Evolutionary conservation across 176 grass and related monocot species (phyloP).

Genomic region (Aegilops sharonensis): DNA sequence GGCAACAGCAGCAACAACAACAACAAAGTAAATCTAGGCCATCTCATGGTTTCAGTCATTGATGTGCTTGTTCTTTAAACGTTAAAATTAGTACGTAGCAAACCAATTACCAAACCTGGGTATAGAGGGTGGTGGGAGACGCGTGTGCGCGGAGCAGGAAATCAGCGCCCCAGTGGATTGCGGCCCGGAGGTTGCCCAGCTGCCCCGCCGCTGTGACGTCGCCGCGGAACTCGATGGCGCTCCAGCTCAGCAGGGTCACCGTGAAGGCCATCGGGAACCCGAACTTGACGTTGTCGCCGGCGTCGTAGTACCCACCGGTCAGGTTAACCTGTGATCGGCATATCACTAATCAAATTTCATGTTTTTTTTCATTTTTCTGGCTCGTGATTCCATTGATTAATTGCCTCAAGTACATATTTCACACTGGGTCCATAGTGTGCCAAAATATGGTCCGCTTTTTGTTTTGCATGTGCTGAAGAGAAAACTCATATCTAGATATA

Average conservation of each 20-base stretch:
- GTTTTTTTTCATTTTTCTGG: too few species aligned
- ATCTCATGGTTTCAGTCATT: neutral
- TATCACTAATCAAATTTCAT: too few species aligned
- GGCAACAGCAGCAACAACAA: too few species aligned
- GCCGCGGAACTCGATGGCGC: slow-evolving; percentile 70
- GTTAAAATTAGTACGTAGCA: neutral
- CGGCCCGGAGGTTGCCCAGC: slow-evolving; percentile 48
- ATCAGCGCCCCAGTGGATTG: slow-evolving; percentile 85
- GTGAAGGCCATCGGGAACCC: slow-evolving; percentile 92
- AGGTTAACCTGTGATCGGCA: slow-evolving; percentile 59
- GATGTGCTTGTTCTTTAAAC: neutral
- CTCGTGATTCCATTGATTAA: neutral
- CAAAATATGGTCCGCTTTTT: neutral
- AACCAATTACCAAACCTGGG: slow-evolving; percentile 47
- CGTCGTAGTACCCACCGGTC: slow-evolving; percentile 89
- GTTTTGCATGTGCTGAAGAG: neutral
- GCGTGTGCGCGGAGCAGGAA: slow-evolving; percentile 63
- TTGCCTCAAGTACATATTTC: too few species aligned
- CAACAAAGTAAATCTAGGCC: neutral
- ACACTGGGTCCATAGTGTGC: neutral
- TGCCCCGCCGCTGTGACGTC: slow-evolving; percentile 33
- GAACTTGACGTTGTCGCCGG: slow-evolving; percentile 96
- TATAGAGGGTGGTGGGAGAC: slow-evolving; percentile 65
- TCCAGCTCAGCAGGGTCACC: slow-evolving; percentile 88
- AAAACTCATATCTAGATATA: neutral